phyloP scores from a whole-genome alignment of 2,329 filamentous ascomycete genomes.

The Aspergillus calidoustus region DNA sequence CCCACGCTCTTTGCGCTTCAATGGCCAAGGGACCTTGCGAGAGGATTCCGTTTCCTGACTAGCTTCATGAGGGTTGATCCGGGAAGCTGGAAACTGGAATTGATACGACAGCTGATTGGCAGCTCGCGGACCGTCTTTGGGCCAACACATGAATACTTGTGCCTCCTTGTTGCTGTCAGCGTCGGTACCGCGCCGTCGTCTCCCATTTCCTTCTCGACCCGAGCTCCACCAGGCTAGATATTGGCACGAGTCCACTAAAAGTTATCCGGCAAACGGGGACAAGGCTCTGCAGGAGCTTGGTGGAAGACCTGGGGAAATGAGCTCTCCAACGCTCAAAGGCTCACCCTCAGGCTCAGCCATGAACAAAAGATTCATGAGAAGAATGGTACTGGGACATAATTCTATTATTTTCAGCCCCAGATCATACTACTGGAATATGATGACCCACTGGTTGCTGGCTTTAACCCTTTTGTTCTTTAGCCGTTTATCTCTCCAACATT shows the following conservation, averaged over 20 bases:
- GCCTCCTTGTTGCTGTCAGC: conserved; percentile 7
- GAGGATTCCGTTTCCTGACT: conserved; percentile 1
- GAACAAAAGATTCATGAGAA: background rate
- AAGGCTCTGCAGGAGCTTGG: conserved; percentile 18
- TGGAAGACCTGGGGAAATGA: conserved; percentile 19
- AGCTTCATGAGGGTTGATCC: conserved; percentile 4
- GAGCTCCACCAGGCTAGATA: conserved; percentile 9
- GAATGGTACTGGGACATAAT: background rate
- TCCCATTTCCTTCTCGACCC: conserved; percentile 10
- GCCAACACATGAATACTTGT: conserved; percentile 6
- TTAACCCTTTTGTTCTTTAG: conserved; percentile 14
- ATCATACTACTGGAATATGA: conserved; percentile 14
- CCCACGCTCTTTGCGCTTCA: background rate
- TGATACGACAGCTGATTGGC: conserved; percentile 12
- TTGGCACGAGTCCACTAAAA: conserved; percentile 10
- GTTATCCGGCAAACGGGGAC: conserved; percentile 17
- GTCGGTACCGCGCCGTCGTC: conserved; percentile 9
- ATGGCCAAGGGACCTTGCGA: conserved; percentile 10
- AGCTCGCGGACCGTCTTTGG: background rate
- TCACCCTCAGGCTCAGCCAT: background rate
- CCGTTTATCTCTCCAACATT: conserved; percentile 1
- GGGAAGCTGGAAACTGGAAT: conserved; percentile 5
- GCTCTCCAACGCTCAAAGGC: background rate
- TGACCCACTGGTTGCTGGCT: conserved; percentile 16
- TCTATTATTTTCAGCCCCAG: conserved; percentile 27